Percentiles rank a stretch among this genome's conserved stretches.
Evolutionary conservation across 306 rosid genomes (phyloP).

Genomic region (Crataegus laevigata): DNA sequence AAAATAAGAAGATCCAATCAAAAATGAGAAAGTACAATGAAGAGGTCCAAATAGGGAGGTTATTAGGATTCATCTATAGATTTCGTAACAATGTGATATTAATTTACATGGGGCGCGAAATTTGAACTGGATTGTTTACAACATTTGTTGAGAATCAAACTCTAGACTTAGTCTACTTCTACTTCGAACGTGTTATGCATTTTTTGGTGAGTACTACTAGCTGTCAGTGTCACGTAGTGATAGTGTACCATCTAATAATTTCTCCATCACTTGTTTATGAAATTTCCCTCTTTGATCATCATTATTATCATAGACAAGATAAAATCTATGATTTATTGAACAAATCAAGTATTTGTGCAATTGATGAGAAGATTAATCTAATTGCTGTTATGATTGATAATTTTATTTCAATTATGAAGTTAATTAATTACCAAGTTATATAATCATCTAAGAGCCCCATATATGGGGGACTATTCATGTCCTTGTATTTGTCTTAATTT

Average conservation of each 20-base stretch:
- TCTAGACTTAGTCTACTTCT: too few relatives aligned
- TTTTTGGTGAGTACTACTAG: too few relatives aligned
- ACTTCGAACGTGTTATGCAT: too few relatives aligned
- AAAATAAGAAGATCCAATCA: too few relatives aligned
- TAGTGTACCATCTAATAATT: too few relatives aligned
- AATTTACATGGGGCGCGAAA: too few relatives aligned
- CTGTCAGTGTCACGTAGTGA: fast-evolving
- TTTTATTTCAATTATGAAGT: background rate
- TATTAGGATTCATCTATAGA: too few relatives aligned
- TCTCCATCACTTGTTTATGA: background rate
- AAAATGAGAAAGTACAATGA: too few relatives aligned
- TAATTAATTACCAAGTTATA: background rate
- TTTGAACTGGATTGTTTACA: too few relatives aligned
- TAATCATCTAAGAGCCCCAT: background rate
- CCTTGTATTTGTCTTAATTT: background rate
- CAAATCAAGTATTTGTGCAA: background rate
- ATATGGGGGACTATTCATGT: background rate
- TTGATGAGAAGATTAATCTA: background rate
- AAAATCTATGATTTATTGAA: background rate
- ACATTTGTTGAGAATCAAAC: too few relatives aligned
- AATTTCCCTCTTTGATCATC: background rate
- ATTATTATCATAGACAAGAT: background rate
- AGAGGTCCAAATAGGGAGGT: background rate
- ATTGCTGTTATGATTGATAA: background rate
- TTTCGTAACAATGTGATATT: too few relatives aligned